Percentiles rank a stretch among this genome's conserved stretches.
These are phyloP conservation scores for Hygrophorus russula DNA, from an alignment of 768 basidiomycete genomes.

Conservation along the genomic window DNA sequence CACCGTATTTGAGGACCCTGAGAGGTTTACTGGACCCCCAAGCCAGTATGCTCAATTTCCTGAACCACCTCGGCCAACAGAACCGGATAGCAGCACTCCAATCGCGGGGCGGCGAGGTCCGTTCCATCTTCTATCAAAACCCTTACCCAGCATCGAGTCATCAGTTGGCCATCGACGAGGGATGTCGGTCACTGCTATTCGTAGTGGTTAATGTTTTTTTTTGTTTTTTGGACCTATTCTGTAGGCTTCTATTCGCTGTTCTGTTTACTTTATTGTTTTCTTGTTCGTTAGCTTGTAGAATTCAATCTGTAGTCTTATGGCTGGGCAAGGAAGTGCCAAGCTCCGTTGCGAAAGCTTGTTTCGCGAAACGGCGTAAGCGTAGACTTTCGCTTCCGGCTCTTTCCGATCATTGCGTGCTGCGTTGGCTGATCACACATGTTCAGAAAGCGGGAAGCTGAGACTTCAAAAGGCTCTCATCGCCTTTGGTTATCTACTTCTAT, in stretches of 20 bases:
- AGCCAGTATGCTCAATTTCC: conserved; percentile 64
- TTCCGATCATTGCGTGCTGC: too few relatives aligned
- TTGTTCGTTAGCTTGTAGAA: neutral
- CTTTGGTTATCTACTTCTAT: conserved; percentile 8
- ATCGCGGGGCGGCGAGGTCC: conserved; percentile 54
- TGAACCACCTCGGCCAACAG: conserved; percentile 43
- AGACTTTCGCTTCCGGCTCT: neutral
- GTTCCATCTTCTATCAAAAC: conserved; percentile 59
- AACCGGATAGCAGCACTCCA: conserved; percentile 34
- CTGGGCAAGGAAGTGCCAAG: neutral
- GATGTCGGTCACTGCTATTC: conserved; percentile 39
- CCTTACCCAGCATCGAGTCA: conserved; percentile 27
- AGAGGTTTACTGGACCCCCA: conserved; percentile 52
- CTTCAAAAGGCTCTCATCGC: conserved; percentile 5
- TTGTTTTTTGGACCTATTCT: conserved; percentile 10
- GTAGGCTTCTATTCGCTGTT: neutral
- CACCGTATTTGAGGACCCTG: conserved; percentile 31
- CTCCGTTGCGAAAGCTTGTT: neutral
- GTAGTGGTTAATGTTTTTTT: conserved; percentile 25
- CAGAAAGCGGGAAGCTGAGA: neutral
- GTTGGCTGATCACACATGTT: too few relatives aligned
- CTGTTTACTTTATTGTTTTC: neutral
- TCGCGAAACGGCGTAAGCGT: neutral
- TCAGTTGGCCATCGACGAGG: conserved; percentile 38
- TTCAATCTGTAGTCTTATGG: neutral